phyloP scores from a whole-genome alignment of 1,284 basidiomycete genomes.

The Irpex lacteus region DNA sequence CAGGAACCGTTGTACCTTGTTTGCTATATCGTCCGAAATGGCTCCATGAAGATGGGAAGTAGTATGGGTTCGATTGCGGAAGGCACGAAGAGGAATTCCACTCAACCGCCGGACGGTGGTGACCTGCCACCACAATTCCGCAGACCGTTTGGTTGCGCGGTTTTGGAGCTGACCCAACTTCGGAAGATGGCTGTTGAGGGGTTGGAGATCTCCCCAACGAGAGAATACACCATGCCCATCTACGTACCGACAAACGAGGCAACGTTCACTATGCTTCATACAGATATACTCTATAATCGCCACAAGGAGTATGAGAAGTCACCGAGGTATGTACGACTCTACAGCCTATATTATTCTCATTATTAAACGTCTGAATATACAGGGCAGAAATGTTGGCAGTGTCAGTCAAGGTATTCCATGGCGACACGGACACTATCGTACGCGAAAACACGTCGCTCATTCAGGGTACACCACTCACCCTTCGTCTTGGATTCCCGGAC shows the following conservation, averaged over 20 bases:
- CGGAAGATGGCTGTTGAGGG: constrained; percentile 64
- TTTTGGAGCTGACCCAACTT: constrained; percentile 82
- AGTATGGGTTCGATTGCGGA: constrained; percentile 48
- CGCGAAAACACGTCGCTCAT: constrained; percentile 88
- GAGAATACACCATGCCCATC: constrained; percentile 88
- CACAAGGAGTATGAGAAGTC: constrained; percentile 84
- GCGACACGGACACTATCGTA: constrained; percentile 72
- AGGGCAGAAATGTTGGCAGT: constrained; percentile 86
- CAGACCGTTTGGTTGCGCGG: constrained; percentile 92
- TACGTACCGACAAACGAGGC: constrained; percentile 83
- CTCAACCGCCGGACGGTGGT: constrained; percentile 21
- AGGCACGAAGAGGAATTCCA: constrained; percentile 38
- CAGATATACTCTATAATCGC: constrained; percentile 87
- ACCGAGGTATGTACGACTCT: constrained; percentile 52
- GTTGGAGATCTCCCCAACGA: constrained; percentile 54
- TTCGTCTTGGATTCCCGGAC: constrained; percentile 94
- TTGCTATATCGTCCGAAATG: constrained; percentile 89
- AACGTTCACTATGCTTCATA: constrained; percentile 90
- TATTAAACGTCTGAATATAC: neutral
- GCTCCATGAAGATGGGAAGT: constrained; percentile 75
- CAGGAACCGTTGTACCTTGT: constrained; percentile 84
- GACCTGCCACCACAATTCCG: constrained; percentile 52
- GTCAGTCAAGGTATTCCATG: constrained; percentile 89
- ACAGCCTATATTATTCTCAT: neutral
- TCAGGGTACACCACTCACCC: constrained; percentile 77